Evolutionary conservation across 306 rosid species (phyloP), one percentile per base, ranked within the genome.

Genomic region (Potentilla sterilis): DNA sequence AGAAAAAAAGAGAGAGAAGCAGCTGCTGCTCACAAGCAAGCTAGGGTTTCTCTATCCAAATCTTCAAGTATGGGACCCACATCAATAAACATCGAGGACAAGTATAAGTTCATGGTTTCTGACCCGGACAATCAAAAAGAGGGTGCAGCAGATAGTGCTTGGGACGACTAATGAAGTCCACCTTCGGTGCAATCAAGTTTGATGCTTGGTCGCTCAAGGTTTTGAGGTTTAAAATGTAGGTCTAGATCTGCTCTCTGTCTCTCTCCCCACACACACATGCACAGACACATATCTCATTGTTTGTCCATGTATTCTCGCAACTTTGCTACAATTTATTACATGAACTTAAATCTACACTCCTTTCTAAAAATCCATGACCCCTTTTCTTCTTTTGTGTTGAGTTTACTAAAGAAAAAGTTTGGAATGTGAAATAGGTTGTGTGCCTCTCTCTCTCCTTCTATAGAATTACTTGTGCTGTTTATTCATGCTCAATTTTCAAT

Each of bases 1-100:
- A 92, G 97, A 84, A 88, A 90, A 80, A 92, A 92, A 86, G 97
- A 92, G 87, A 92, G 80, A 80, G 97, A 92, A 81, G 96, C 90
- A 34, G 96, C 90, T 61, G 93, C 93, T 69, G 91, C 96, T 66
- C 92, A 88, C 47, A 89, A 87, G 77, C 96, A 88, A 82, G 92
- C 96, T 70, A 90, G 85, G 78, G 78, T 69, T 80, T 84, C 87
- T 77, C 72, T 80, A 21, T 88, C 96, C 72, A 89, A 75, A 44
- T 82, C 85, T 81, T 67, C 85, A 13, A 78, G 84, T 74, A 48
- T 10, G 10, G 96, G 89, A 72, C 77, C 88, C 48, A 77, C 84
- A 78, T 77, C 96, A 42, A 79, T 89, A 40, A 84, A 83, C 83
- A 88, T 92, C 1, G 96, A 88, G 79, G 97, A 92, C 81, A 92